phyloP scores from a whole-genome alignment of 176 grass and related monocot species.

The Echinochloa phyllopogon region DNA sequence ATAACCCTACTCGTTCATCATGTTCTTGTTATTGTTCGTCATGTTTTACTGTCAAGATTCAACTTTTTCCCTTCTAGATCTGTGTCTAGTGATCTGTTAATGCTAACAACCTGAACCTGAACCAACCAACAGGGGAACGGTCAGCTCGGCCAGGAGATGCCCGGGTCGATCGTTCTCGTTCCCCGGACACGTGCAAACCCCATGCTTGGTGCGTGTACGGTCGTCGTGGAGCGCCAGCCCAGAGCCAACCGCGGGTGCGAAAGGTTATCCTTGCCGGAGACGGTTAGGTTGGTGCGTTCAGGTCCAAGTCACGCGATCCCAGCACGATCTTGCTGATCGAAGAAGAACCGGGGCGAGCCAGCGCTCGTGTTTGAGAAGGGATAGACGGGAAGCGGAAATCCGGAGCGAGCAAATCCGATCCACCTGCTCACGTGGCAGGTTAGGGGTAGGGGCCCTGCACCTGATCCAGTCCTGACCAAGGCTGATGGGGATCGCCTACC shows the following conservation, averaged over 20 bases:
- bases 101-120: too few species aligned
- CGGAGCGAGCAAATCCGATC: neutral
- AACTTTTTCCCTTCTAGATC: too few species aligned
- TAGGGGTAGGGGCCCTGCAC: neutral
- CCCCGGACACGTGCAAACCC: neutral
- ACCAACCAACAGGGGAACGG: neutral
- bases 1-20: too few species aligned
- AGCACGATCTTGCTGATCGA: neutral
- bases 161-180: neutral
- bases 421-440: neutral
- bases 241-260: neutral
- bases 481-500: conserved; percentile 14
- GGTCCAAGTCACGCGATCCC: neutral
- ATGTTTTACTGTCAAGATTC: too few species aligned
- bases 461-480: neutral
- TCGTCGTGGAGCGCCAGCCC: too few species aligned
- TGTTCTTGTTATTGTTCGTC: too few species aligned
- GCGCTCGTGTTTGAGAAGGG: neutral
- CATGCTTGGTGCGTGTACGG: too few species aligned
- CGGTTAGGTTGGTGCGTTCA: neutral
- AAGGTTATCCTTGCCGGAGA: neutral
- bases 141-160: neutral
- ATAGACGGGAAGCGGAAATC: neutral
- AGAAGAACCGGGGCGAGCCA: neutral
- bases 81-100: too few species aligned